Percentiles rank a stretch among this genome's conserved stretches.
phyloP scores from a whole-genome alignment of 1,139 yeast species.

The Diutina ranongensis region DNA sequence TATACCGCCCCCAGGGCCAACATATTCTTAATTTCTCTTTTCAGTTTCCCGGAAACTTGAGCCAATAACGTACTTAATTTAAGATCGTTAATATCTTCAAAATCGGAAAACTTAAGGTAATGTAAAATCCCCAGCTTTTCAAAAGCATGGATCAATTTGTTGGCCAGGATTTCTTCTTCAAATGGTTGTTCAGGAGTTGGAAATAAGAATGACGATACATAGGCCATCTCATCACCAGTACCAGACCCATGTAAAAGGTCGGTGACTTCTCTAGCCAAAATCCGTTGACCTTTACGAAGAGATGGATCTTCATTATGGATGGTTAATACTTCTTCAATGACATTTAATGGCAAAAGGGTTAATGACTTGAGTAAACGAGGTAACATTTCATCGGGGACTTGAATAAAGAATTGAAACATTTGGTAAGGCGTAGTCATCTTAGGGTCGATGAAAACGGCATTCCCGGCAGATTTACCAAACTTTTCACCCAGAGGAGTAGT shows the following conservation, averaged over 20 bases:
- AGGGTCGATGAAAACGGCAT: slow-evolving; percentile 81
- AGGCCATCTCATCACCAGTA: slow-evolving; percentile 53
- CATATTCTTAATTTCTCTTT: slow-evolving; percentile 48
- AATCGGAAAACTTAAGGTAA: slow-evolving; percentile 22
- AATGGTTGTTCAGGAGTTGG: slow-evolving; percentile 45
- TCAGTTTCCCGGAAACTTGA: slow-evolving; percentile 26
- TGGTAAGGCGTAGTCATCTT: slow-evolving; percentile 68
- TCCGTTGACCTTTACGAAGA: slow-evolving; percentile 56
- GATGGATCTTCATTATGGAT: slow-evolving; percentile 51
- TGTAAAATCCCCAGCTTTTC: slow-evolving; percentile 48
- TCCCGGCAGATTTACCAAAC: slow-evolving; percentile 96
- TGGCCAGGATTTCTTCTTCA: slow-evolving; percentile 36
- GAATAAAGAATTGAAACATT: slow-evolving; percentile 76
- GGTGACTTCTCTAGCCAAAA: slow-evolving; percentile 75
- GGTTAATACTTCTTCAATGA: slow-evolving; percentile 38
- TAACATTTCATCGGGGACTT: slow-evolving; percentile 71
- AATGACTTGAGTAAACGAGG: slow-evolving; percentile 58
- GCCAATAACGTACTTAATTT: slow-evolving; percentile 31
- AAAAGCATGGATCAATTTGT: slow-evolving; percentile 48
- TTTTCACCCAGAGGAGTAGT: slow-evolving; percentile 88
- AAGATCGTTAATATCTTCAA: slow-evolving; percentile 21
- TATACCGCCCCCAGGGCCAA: slow-evolving; percentile 68
- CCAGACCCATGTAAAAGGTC: slow-evolving; percentile 82
- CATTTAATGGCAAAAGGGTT: slow-evolving; percentile 59
- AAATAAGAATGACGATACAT: slow-evolving; percentile 54